Conservation (phyloP, 208 protist species). For the Trypanosoma cruzi region DNA sequence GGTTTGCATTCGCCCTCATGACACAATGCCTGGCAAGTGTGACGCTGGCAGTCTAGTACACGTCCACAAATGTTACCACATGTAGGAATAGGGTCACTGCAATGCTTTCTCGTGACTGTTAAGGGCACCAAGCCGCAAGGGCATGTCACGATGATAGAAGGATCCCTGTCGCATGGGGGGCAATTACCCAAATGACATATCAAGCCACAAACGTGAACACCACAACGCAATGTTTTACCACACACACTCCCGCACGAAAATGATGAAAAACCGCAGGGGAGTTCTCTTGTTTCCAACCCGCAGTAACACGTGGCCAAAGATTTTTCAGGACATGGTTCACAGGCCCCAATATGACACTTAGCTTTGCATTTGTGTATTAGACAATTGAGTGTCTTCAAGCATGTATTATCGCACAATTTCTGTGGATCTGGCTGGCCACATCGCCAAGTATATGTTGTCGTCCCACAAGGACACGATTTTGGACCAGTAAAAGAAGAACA, state of each 20-base stretch:
- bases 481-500: conserved; percentile 52
- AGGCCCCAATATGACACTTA: conserved; percentile 58
- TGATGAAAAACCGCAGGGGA: conserved; percentile 37
- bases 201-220: conserved; percentile 52
- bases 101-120: conserved; percentile 20
- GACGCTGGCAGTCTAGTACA: conserved; percentile 57
- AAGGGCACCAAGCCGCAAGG: conserved; percentile 54
- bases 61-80: conserved; percentile 63
- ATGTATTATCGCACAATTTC: conserved; percentile 55
- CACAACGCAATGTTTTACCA: conserved; percentile 52
- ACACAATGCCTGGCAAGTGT: conserved; percentile 55
- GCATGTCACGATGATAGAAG: conserved; percentile 51
- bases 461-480: conserved; percentile 57
- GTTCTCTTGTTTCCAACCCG: conserved; percentile 26
- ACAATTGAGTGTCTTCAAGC: conserved; percentile 52
- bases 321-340: conserved; percentile 36
- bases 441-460: conserved; percentile 61
- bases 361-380: conserved; percentile 46
- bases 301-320: conserved; percentile 42
- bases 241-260: conserved; percentile 63
- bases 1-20: conserved; percentile 52
- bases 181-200: conserved; percentile 68
- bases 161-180: conserved; percentile 55
- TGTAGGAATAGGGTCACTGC: conserved; percentile 65
- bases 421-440: conserved; percentile 65